Conservation (phyloP, 208 protist species). For the Wallacemonas rigidus region DNA sequence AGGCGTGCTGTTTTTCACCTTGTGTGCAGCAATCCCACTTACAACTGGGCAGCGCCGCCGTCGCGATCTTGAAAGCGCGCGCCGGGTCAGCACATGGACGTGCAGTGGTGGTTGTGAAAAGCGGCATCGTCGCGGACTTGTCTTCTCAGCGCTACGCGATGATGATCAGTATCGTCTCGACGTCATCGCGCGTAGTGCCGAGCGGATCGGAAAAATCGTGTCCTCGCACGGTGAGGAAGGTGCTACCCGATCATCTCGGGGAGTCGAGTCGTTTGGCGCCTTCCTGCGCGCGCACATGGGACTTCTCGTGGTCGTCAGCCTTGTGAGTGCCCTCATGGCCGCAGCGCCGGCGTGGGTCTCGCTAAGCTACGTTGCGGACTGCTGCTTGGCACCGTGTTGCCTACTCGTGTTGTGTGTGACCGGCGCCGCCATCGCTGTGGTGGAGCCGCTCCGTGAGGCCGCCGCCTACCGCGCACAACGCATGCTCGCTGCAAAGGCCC, state of each 20-base stretch:
- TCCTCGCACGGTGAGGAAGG: neutral
- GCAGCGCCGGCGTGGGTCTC: neutral
- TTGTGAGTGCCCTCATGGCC: neutral
- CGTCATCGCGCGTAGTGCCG: neutral
- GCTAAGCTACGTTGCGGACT: neutral
- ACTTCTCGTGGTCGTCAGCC: neutral
- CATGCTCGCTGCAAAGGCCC: neutral
- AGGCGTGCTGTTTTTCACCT: conserved; percentile 17
- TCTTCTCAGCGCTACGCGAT: conserved; percentile 9
- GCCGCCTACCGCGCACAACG: conserved; percentile 6
- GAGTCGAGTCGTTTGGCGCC: neutral
- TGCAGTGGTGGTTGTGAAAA: neutral
- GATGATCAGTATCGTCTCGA: conserved; percentile 15
- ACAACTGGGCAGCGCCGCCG: conserved; percentile 4
- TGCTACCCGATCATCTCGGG: neutral
- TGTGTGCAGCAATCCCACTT: conserved; percentile 14
- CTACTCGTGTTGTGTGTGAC: neutral
- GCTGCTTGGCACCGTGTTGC: neutral
- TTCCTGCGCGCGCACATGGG: neutral
- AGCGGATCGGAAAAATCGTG: neutral
- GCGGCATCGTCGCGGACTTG: neutral
- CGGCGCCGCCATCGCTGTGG: neutral
- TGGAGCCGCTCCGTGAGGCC: conserved; percentile 7
- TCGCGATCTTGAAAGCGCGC: neutral
- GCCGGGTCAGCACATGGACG: neutral